Evolutionary conservation across 148 eudicot species (phyloP).

Genomic region (Tetragonia tetragonoides): DNA sequence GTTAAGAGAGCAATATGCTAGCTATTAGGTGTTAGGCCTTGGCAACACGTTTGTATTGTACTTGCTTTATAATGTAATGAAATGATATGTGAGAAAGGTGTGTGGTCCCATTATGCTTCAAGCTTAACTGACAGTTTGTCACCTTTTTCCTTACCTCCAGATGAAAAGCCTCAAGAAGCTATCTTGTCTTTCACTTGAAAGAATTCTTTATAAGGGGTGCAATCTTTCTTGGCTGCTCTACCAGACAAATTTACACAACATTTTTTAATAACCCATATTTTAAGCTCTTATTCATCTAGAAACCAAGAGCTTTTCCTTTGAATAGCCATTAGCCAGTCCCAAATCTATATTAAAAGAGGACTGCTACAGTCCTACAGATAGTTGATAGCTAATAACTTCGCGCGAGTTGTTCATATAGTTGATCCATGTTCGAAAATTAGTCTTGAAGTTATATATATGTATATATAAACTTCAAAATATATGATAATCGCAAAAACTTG

Average conservation of each 20-base stretch:
- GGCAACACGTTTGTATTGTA: neutral
- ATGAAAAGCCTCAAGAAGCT: constrained; percentile 28
- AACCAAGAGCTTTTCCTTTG: neutral
- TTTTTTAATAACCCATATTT: neutral
- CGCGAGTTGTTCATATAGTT: neutral
- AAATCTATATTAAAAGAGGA: neutral
- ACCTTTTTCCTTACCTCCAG: constrained; percentile 28
- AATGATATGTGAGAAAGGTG: constrained; percentile 11
- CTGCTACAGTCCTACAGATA: too few relatives aligned
- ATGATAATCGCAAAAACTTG: too few relatives aligned
- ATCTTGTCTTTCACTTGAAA: constrained; percentile 29
- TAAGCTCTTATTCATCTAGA: neutral
- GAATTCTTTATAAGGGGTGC: constrained; percentile 12
- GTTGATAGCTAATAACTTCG: too few relatives aligned
- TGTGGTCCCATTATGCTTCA: constrained; percentile 32
- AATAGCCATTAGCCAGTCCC: neutral
- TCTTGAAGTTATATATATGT: too few relatives aligned
- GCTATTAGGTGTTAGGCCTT: constrained; percentile 9
- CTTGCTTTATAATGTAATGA: neutral
- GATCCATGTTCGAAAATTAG: too few relatives aligned
- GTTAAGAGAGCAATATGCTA: neutral
- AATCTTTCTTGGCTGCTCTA: constrained; percentile 33
- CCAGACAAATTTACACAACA: constrained; percentile 20
- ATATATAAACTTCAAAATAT: too few relatives aligned
- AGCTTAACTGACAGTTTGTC: constrained; percentile 30